Evolutionary conservation across 2,329 filamentous ascomycete species (phyloP), one percentile per base, ranked within the genome.

Genomic region (Incumbomyces lentus): DNA sequence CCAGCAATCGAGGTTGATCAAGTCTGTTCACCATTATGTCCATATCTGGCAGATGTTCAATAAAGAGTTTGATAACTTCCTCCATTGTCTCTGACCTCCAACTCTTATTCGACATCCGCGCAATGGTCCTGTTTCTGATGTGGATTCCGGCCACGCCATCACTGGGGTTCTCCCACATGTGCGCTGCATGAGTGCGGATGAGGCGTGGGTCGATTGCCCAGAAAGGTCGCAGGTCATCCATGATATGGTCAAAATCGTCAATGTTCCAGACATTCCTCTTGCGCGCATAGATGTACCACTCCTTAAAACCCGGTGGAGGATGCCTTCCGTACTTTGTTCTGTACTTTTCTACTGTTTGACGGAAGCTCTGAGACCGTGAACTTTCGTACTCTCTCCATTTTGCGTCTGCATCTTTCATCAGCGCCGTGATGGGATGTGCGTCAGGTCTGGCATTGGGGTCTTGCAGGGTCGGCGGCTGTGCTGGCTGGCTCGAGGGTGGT

Each of bases 21-120:
- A 80, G 70, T 44, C 72, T 68, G 57, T 83, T 82, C 64, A 82
- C 76, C 10, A 78, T 74, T 66, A 82, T 80, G 58, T 82, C 78
- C 59, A 83, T 74, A 51, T 83, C 78, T 3, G 79, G 79, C 17
- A 83, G 59, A 41, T 71, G 64, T 11, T 68, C 58, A 19, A 74
- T 70, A 31, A 79, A 75, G 47, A 74, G 72, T 2, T 58, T 54
- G 17, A 81, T 69, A 11, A 78, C 63, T 2, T 61, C 58, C 18
- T 59, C 59, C 42, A 70, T 62, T 0, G 64, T 67, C 17, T 70
- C 61, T 3, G 64, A 60, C 32, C 69, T 60, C 69, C 68, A 72
- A 40, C 58, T 59, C 3, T 46, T 52, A 46, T 62, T 61, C n/a
- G 58, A 62, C 8, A 64, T 60, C 50, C 61, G 62, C 11, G 66